Evolutionary conservation across 2,329 filamentous ascomycete genomes (phyloP).

Genomic region (Myriosclerotinia curreyana): DNA sequence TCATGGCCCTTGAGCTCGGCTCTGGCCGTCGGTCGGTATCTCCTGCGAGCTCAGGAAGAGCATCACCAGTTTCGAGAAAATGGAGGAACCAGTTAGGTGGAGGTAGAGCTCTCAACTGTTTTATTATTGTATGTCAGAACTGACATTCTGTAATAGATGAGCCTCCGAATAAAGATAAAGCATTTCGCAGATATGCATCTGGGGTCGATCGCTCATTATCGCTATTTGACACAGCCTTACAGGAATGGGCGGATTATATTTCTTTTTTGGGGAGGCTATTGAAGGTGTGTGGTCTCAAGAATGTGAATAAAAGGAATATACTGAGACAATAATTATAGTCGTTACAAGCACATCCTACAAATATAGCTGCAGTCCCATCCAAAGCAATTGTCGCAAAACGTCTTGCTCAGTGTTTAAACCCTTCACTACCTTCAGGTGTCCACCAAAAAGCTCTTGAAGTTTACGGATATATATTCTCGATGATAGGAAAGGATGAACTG

Average conservation of each 20-base stretch:
- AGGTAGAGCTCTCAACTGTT: conserved; percentile 51
- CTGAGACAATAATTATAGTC: conserved; percentile 54
- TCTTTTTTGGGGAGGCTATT: conserved; percentile 88
- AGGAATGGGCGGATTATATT: conserved; percentile 99
- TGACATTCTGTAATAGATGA: conserved; percentile 47
- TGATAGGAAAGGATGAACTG: conserved; percentile 77
- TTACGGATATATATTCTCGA: conserved; percentile 82
- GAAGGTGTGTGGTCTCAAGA: conserved; percentile 58
- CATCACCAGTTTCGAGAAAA: conserved; percentile 70
- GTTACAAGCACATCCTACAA: conserved; percentile 78
- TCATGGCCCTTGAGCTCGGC: conserved; percentile 63
- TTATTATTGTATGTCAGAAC: conserved; percentile 5
- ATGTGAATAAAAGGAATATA: conserved; percentile 23
- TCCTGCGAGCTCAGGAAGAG: conserved; percentile 79
- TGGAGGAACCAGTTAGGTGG: conserved; percentile 74
- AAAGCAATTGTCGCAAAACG: conserved; percentile 83
- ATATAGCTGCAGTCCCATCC: conserved; percentile 71
- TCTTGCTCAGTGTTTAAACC: conserved; percentile 91
- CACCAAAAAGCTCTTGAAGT: conserved; percentile 97
- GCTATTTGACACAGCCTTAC: conserved; percentile 86
- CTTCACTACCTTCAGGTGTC: conserved; percentile 87
- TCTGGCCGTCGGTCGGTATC: conserved; percentile 60
- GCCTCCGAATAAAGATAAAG: conserved; percentile 57
- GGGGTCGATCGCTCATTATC: conserved; percentile 83
- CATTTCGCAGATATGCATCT: conserved; percentile 83